Conservation (phyloP, 768 basidiomycete species). For the Tephrocybe rancida region DNA sequence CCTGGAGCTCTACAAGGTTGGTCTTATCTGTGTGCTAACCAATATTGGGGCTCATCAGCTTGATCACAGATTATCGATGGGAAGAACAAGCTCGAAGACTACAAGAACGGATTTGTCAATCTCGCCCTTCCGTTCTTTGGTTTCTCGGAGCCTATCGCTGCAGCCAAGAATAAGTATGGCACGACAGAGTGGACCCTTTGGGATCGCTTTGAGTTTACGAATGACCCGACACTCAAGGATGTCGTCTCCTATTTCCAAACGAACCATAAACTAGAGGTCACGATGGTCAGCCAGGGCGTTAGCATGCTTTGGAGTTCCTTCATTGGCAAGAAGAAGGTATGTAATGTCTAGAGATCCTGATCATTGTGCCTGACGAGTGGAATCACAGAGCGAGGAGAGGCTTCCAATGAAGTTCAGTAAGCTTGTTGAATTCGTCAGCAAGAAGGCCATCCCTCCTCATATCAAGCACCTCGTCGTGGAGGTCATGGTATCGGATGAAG, state of each 20-base stretch:
- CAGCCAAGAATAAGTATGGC: slow-evolving; percentile 87
- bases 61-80: slow-evolving; percentile 83
- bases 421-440: slow-evolving; percentile 91
- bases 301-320: slow-evolving; percentile 99
- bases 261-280: slow-evolving; percentile 83
- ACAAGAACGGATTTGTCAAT: slow-evolving; percentile 99
- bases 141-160: slow-evolving; percentile 96
- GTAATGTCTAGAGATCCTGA: slow-evolving; percentile 12
- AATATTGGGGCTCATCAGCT: background rate
- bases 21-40: background rate
- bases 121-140: slow-evolving; percentile 98
- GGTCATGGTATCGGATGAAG: slow-evolving; percentile 91
- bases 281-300: slow-evolving; percentile 97
- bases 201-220: slow-evolving; percentile 94
- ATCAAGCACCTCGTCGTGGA: slow-evolving; percentile 88
- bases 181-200: slow-evolving; percentile 94
- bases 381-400: slow-evolving; percentile 77
- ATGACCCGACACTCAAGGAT: slow-evolving; percentile 86
- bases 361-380: background rate
- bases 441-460: slow-evolving; percentile 87
- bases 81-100: slow-evolving; percentile 90
- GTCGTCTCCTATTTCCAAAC: slow-evolving; percentile 84
- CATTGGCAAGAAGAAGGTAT: slow-evolving; percentile 89
- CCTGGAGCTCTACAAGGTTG: slow-evolving; percentile 94
- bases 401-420: slow-evolving; percentile 88